Evolutionary conservation across 192 early-diverging fungal species (phyloP).

Genomic region (Backusella psychrophila): DNA sequence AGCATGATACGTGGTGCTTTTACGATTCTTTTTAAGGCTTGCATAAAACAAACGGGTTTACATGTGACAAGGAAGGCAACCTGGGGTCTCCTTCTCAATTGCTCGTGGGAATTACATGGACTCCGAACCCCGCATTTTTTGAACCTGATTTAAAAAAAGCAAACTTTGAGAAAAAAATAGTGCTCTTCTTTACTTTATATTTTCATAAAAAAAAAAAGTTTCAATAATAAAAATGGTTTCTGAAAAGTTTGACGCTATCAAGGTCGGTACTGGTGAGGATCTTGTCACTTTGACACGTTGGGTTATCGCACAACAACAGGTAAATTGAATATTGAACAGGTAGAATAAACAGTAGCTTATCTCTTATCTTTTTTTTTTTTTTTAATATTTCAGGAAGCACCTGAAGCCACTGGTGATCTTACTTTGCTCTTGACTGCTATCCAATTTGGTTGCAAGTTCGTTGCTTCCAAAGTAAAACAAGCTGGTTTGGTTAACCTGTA

Average conservation of each 20-base stretch:
- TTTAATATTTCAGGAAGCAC: conserved; percentile 14
- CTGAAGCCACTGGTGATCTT: conserved; percentile 91
- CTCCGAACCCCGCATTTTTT: conserved; percentile 1
- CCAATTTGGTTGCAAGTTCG: conserved; percentile 95
- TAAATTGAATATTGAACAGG: conserved; percentile 39
- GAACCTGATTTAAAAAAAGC: background rate
- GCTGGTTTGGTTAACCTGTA: conserved; percentile 95
- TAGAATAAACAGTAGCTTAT: background rate
- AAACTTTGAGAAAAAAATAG: background rate
- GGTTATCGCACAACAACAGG: conserved; percentile 90
- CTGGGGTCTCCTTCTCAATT: background rate
- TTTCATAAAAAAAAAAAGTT: background rate
- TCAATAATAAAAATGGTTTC: background rate
- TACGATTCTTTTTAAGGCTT: background rate
- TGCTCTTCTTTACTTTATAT: background rate
- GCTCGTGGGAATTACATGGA: background rate
- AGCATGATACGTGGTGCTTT: background rate
- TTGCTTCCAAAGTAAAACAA: conserved; percentile 94
- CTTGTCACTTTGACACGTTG: conserved; percentile 92
- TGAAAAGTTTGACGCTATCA: conserved; percentile 29
- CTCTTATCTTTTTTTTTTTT: background rate
- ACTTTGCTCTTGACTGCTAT: conserved; percentile 87
- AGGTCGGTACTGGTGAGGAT: conserved; percentile 64
- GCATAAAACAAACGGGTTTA: conserved; percentile 3
- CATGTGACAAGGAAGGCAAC: background rate